Conservation (phyloP, 2,329 filamentous ascomycete species). For the Colletotrichum aenigma region DNA sequence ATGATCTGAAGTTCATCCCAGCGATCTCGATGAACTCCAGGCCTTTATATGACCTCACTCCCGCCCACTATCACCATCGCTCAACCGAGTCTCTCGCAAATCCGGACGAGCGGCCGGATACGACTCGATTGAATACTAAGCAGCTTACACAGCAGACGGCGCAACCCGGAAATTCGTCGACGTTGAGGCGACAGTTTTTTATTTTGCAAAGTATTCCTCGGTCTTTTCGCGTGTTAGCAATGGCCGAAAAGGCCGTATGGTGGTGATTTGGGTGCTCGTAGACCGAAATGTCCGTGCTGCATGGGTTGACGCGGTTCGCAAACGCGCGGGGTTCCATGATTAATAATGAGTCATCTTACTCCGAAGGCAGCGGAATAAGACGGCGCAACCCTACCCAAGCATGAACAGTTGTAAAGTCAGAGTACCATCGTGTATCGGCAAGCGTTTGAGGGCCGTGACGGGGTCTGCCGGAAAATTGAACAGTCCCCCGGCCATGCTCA, state of each 20-base stretch:
- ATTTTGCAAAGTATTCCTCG: neutral
- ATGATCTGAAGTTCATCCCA: neutral
- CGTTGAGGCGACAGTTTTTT: accelerated
- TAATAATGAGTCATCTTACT: neutral
- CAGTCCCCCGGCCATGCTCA: neutral
- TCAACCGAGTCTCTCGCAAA: neutral
- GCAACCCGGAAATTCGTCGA: neutral
- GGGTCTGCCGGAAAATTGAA: neutral
- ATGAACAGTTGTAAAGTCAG: accelerated
- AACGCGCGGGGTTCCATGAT: neutral
- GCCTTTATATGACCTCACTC: neutral
- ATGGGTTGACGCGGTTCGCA: neutral
- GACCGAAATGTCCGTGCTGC: neutral
- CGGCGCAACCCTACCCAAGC: neutral
- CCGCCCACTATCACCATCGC: neutral
- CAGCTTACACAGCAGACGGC: neutral
- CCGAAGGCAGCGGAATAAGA: neutral
- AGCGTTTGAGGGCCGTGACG: neutral
- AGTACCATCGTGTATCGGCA: neutral
- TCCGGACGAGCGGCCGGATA: neutral
- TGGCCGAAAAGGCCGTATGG: neutral
- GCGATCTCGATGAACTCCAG: neutral
- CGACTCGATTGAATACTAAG: neutral
- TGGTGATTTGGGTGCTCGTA: neutral
- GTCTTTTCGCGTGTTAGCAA: neutral